phyloP scores from a whole-genome alignment of 2,329 filamentous ascomycete genomes.

The Talaromyces sp. region DNA sequence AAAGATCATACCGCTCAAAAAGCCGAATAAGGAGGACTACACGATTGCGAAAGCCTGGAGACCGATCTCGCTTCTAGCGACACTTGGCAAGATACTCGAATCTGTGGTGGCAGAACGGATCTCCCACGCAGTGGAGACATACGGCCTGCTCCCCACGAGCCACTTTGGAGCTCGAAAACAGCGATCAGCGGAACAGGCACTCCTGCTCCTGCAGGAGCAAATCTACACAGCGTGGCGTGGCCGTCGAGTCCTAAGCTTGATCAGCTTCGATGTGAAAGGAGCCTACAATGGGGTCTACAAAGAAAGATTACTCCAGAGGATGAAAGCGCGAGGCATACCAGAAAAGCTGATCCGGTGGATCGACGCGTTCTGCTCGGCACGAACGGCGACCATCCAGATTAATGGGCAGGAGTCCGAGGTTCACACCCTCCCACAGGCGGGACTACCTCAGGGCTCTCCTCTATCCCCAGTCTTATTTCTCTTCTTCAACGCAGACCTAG shows the following conservation, averaged over 20 bases:
- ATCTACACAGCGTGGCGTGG: neutral
- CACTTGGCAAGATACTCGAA: neutral
- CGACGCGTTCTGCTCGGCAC: neutral
- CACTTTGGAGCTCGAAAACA: neutral
- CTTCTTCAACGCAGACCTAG: slow-evolving; percentile 41
- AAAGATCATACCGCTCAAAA: slow-evolving; percentile 25
- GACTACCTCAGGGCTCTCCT: slow-evolving; percentile 25
- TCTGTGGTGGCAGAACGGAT: slow-evolving; percentile 24
- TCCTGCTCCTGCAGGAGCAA: neutral
- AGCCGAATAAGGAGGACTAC: slow-evolving; percentile 24
- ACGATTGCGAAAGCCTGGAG: neutral
- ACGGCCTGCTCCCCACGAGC: neutral
- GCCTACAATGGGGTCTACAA: neutral
- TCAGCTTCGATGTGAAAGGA: neutral
- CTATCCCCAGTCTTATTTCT: slow-evolving; percentile 41
- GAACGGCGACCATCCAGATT: neutral
- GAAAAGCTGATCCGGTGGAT: neutral
- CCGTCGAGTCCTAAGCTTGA: neutral
- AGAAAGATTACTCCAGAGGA: neutral
- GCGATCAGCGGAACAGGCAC: neutral
- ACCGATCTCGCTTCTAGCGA: neutral
- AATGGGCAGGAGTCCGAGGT: neutral
- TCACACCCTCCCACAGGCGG: neutral
- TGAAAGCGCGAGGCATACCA: neutral
- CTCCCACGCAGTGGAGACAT: neutral